Base-by-base conservation (phyloP, 108 stramenopile genomes). In the Seminavis robusta region DNA sequence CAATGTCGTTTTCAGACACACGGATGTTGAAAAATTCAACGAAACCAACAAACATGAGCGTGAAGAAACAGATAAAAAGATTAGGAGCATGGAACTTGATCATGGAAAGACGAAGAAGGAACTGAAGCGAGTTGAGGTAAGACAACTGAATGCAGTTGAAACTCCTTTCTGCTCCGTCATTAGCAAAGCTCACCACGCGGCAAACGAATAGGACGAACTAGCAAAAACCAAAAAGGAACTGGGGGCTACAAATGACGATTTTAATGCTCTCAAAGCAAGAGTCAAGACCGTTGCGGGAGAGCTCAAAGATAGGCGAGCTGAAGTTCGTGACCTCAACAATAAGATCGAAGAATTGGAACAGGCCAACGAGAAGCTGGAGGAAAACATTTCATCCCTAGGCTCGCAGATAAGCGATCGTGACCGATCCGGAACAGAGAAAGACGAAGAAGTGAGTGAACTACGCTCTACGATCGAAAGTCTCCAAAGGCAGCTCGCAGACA, bases 241-340 rank as follows among this genome's bases (percentile, higher is more conserved):
- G 21, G 58, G 69, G 13, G 33, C 59, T 19, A 72, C 79, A 13
- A 53, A 63, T 17, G 80, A 86, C 36, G 67, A 82, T 5, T 87
- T 76, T 33, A 62, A 77, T 15, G 74, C 77, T n/a, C 67, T 90
- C 33, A 83, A 86, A 61, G 68, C 63, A 24, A 74, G 92, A 40
- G 76, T 79, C 24, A 90, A 90, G 60, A 65, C 55, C 41, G 73
- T 94, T 23, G 92, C 92, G 2, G 71, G 69, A 26, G 92, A 94
- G 56, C 59, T 94, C 55, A 90, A 88, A 52, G 92, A 88, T 50
- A 73, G 88, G 19, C 74, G 92, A 54, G 62, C 70, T 13, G 88
- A 90, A 56, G 87, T 86, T 29, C 52, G 92, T 49, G 69, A 80
- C 8, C 52, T 94, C 44, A 30, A 56, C 19, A 52, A 71, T 0